Evolutionary conservation across 2,329 filamentous ascomycete species (phyloP).

Genomic region (Fusarium longipes): DNA sequence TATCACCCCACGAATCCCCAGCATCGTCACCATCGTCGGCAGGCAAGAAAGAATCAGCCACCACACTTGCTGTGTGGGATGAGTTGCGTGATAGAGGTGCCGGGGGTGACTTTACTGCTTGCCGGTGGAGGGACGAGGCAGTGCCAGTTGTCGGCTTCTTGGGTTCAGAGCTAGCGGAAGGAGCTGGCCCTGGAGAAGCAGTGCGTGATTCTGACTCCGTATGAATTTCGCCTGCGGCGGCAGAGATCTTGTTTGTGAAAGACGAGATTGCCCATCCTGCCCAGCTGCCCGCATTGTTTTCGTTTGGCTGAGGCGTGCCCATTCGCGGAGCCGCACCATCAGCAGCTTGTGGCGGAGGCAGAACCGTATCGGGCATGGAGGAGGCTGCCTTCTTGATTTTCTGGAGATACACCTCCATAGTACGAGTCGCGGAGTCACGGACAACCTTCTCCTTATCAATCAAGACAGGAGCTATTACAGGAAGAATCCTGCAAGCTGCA

Average conservation of each 20-base stretch:
- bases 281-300: constrained; percentile 67
- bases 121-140: constrained; percentile 69
- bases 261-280: constrained; percentile 98
- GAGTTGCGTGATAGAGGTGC: constrained; percentile 60
- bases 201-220: constrained; percentile 59
- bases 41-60: constrained; percentile 63
- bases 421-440: constrained; percentile 90
- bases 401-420: constrained; percentile 85
- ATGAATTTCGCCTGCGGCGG: constrained; percentile 88
- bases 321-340: constrained; percentile 74
- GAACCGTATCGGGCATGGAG: constrained; percentile 81
- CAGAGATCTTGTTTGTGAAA: constrained; percentile 92
- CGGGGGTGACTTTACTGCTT: constrained; percentile 67
- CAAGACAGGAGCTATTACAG: constrained; percentile 83
- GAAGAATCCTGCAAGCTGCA: constrained; percentile 84
- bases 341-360: constrained; percentile 72
- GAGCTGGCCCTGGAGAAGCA: constrained; percentile 55
- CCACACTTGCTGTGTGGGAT: constrained; percentile 57
- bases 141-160: constrained; percentile 59
- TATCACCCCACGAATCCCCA: constrained; percentile 81
- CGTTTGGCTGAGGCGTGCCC: constrained; percentile 78
- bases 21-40: constrained; percentile 71
- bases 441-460: constrained; percentile 97
- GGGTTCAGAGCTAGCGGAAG: constrained; percentile 55
- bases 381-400: constrained; percentile 82